phyloP scores from a whole-genome alignment of 768 basidiomycete species.

The Termitomyces sp. region DNA sequence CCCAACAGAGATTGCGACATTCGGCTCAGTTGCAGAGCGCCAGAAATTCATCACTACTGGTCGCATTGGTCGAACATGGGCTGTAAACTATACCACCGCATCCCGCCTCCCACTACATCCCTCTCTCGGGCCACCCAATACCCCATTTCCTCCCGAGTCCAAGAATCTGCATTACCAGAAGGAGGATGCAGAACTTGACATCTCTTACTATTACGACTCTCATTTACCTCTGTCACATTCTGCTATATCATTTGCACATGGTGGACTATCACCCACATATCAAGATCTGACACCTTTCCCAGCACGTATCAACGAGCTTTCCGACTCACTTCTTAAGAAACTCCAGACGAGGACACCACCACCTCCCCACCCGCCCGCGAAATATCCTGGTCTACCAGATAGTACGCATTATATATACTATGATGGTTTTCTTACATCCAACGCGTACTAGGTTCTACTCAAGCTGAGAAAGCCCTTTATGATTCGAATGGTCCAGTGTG shows the following conservation, averaged over 20 bases:
- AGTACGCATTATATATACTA: constrained; percentile 21
- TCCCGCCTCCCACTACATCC: constrained; percentile 79
- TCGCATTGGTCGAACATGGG: constrained; percentile 77
- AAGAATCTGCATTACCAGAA: constrained; percentile 1
- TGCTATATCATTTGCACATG: constrained; percentile 90
- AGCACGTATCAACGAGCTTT: constrained; percentile 72
- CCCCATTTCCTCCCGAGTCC: constrained; percentile 43
- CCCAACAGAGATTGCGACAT: constrained; percentile 75
- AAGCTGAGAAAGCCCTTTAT: constrained; percentile 69
- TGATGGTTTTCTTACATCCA: constrained; percentile 19
- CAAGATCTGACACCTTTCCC: constrained; percentile 78
- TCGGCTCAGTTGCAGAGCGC: constrained; percentile 65
- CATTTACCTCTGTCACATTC: constrained; percentile 60
- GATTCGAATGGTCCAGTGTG: constrained; percentile 79
- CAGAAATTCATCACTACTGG: constrained; percentile 73
- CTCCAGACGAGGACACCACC: constrained; percentile 62
- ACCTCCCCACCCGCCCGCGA: constrained; percentile 77
- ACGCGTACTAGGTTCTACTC: constrained; percentile 38
- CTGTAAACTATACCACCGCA: constrained; percentile 77
- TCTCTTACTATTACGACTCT: constrained; percentile 21
- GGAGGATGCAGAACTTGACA: background rate
- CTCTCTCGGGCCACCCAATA: constrained; percentile 61
- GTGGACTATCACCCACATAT: constrained; percentile 80
- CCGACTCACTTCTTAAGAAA: constrained; percentile 61
- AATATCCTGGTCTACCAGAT: constrained; percentile 66